These are phyloP conservation scores for Lathyrus tuberosus DNA, from an alignment of 306 rosid species.

Conservation along the genomic window DNA sequence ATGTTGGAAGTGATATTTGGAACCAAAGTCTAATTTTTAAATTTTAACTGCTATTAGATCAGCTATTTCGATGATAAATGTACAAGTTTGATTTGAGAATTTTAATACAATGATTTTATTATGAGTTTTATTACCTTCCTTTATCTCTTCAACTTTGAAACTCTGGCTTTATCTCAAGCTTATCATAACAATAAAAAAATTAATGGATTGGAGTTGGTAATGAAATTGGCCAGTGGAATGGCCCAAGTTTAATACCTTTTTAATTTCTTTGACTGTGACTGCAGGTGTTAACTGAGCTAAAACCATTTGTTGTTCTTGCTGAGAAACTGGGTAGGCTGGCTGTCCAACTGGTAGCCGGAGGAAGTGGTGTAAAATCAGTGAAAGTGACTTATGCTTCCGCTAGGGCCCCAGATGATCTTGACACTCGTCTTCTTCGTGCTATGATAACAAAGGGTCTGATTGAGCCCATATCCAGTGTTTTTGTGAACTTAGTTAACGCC, in stretches of 20 bases:
- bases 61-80: neutral
- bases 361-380: conserved; percentile 91
- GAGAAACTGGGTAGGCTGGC: conserved; percentile 96
- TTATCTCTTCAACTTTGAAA: neutral
- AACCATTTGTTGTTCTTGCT: conserved; percentile 89
- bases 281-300: conserved; percentile 83
- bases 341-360: conserved; percentile 96
- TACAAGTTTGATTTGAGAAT: conserved; percentile 20
- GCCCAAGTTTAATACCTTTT: conserved; percentile 12
- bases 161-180: conserved; percentile 4
- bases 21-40: conserved; percentile 17
- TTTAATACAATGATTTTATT: conserved; percentile 4
- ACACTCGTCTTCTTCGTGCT: conserved; percentile 95
- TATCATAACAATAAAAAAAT: neutral
- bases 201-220: conserved; percentile 16
- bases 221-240: neutral
- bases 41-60: neutral
- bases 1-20: conserved; percentile 9
- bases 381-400: conserved; percentile 87
- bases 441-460: conserved; percentile 98
- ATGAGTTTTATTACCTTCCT: neutral
- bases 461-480: conserved; percentile 91
- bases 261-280: conserved; percentile 15
- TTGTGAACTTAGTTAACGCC: conserved; percentile 92
- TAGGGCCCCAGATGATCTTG: conserved; percentile 96